A percentile compares a stretch with the other conserved stretches of the same genome.
Evolutionary conservation across 1,284 basidiomycete species (phyloP).

Genomic region (Irpex rosettiformis): DNA sequence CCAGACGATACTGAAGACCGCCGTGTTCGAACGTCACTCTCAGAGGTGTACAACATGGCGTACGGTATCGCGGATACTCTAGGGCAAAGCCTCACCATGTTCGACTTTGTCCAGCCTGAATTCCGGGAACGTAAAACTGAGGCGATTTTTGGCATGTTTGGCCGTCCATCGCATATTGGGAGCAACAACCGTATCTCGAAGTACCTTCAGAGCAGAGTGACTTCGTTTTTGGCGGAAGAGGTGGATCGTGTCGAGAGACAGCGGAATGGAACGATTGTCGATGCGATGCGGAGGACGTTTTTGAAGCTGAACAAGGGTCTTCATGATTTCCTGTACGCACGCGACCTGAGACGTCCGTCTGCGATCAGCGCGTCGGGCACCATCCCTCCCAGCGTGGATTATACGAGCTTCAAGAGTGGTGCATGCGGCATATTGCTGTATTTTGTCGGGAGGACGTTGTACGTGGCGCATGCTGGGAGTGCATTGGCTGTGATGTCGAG

Average conservation of each 20-base stretch:
- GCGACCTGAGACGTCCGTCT: conserved; percentile 63
- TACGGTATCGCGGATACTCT: conserved; percentile 98
- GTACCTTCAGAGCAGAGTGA: conserved; percentile 81
- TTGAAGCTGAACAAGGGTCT: conserved; percentile 79
- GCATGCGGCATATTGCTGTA: conserved; percentile 90
- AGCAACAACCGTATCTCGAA: conserved; percentile 69
- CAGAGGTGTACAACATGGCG: conserved; percentile 89
- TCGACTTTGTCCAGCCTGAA: conserved; percentile 90
- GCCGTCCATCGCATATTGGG: conserved; percentile 64
- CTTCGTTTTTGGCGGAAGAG: conserved; percentile 56
- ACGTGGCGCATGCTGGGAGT: conserved; percentile 90
- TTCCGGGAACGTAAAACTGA: conserved; percentile 80
- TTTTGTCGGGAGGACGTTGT: conserved; percentile 77
- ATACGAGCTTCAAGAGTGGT: conserved; percentile 60
- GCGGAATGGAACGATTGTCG: conserved; percentile 55
- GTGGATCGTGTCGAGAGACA: conserved; percentile 48
- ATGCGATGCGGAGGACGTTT: conserved; percentile 86
- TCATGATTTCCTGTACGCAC: conserved; percentile 59
- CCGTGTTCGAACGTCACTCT: conserved; percentile 89
- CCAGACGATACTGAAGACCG: conserved; percentile 93
- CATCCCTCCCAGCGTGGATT: conserved; percentile 31
- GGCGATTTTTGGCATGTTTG: conserved; percentile 97
- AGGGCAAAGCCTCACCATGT: conserved; percentile 80
- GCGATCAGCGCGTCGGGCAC: conserved; percentile 49
- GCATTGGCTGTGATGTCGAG: conserved; percentile 87